These are phyloP conservation scores for Tephrocybe sp. DNA, from an alignment of 768 basidiomycete species.

Conservation along the genomic window DNA sequence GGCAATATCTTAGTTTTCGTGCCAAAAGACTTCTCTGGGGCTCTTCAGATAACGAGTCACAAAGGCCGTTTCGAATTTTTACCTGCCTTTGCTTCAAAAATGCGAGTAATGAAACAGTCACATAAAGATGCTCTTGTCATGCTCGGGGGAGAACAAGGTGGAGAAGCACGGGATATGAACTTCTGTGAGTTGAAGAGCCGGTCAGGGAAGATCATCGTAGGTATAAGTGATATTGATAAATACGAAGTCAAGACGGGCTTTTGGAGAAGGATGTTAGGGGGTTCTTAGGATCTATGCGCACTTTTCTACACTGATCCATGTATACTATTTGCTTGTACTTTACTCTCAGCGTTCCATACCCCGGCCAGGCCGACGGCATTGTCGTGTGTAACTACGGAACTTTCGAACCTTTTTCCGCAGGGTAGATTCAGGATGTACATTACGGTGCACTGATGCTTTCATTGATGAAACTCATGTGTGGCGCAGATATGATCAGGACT, in stretches of 20 bases:
- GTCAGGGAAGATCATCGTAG: constrained; percentile 40
- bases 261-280: constrained; percentile 33
- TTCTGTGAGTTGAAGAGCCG: constrained; percentile 38
- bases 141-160: constrained; percentile 30
- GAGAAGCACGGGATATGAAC: constrained; percentile 26
- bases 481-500: no score
- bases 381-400: no score
- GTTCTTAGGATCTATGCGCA: not conserved
- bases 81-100: constrained; percentile 24
- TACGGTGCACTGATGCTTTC: not conserved
- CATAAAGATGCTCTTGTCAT: constrained; percentile 37
- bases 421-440: not conserved
- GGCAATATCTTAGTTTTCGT: constrained; percentile 26
- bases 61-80: constrained; percentile 25
- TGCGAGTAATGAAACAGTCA: constrained; percentile 25
- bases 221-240: constrained; percentile 40
- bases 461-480: no score
- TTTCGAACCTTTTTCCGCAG: no score
- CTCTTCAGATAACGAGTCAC: constrained; percentile 25
- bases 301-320: no score
- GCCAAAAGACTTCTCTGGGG: constrained; percentile 27
- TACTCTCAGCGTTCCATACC: no score
- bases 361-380: no score
- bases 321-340: no score
- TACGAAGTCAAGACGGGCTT: constrained; percentile 30